Conservation (phyloP, 2,329 filamentous ascomycete species). For the Talaromyces sp. region DNA sequence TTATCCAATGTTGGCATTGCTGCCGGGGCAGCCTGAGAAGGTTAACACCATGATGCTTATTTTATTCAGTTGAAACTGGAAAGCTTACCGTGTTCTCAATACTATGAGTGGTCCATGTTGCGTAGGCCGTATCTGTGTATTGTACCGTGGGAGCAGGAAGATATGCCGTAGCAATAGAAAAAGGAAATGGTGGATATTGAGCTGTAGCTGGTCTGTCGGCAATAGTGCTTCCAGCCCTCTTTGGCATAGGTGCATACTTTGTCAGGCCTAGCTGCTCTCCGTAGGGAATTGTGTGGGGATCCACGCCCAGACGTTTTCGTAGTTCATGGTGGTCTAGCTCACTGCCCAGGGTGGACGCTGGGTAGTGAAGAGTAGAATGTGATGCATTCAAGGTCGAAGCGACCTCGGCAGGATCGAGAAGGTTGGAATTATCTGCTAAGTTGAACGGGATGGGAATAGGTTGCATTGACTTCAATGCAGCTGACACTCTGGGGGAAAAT, state of each 20-base stretch:
- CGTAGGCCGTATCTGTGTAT: conserved; percentile 55
- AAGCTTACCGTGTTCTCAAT: conserved; percentile 62
- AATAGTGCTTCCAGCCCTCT: conserved; percentile 61
- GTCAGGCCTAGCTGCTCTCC: conserved; percentile 58
- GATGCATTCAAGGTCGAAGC: conserved; percentile 6
- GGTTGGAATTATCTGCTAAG: conserved; percentile 2
- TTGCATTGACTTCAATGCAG: conserved; percentile 23
- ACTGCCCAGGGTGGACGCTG: conserved; percentile 28
- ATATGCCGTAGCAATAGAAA: conserved; percentile 54
- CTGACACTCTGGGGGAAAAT: conserved; percentile 50
- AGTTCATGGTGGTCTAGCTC: conserved; percentile 29
- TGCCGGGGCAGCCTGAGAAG: conserved; percentile 56
- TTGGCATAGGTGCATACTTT: conserved; percentile 65
- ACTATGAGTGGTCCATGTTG: conserved; percentile 55
- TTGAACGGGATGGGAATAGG: conserved; percentile 10
- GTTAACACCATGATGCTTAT: conserved; percentile 2
- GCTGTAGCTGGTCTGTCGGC: conserved; percentile 55
- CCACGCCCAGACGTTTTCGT: conserved; percentile 29
- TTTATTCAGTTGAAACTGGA: conserved; percentile 4
- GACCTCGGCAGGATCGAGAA: conserved; percentile 5
- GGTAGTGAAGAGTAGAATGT: conserved; percentile 24
- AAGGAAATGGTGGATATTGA: conserved; percentile 59
- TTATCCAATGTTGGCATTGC: conserved; percentile 52
- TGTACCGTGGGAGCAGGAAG: conserved; percentile 50
- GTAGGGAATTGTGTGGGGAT: conserved; percentile 52